Conservation (phyloP, 805 yeast species). For the Zygosaccharomyces gambellarensis region DNA sequence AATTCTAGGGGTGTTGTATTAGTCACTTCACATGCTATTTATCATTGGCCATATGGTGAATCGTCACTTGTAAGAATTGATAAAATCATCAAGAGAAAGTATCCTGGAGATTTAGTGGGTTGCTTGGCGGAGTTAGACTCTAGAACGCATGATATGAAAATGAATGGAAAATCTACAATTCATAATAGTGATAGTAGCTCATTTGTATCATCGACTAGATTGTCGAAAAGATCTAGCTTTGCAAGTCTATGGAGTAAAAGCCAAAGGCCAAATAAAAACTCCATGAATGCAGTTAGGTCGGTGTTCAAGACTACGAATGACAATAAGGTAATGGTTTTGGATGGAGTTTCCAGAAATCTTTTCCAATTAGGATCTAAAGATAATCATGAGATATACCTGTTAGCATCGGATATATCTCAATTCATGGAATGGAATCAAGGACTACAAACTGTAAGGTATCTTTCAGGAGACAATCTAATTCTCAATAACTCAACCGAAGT, state of each 20-base stretch:
- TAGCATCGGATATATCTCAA: slow-evolving; percentile 15
- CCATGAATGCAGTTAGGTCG: slow-evolving; percentile 10
- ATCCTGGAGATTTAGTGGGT: slow-evolving; percentile 20
- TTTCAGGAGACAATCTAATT: slow-evolving; percentile 20
- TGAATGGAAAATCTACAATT: neutral
- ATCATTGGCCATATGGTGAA: slow-evolving; percentile 23
- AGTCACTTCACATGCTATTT: slow-evolving; percentile 22
- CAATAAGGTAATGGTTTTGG: slow-evolving; percentile 15
- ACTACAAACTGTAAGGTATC: slow-evolving; percentile 17
- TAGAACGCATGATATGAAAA: slow-evolving; percentile 1
- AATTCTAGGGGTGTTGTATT: slow-evolving; percentile 18
- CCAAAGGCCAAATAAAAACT: neutral
- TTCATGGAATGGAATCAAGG: slow-evolving; percentile 21
- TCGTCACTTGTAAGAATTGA: slow-evolving; percentile 17
- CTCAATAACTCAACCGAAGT: slow-evolving; percentile 16
- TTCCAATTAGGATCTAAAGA: slow-evolving; percentile 12
- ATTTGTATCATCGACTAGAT: slow-evolving; percentile 8
- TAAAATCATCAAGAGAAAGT: slow-evolving; percentile 18
- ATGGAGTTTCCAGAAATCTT: slow-evolving; percentile 19
- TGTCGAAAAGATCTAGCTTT: slow-evolving; percentile 20
- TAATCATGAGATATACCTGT: slow-evolving; percentile 11
- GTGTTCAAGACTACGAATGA: slow-evolving; percentile 15
- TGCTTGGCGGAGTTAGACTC: slow-evolving; percentile 18
- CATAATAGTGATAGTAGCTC: slow-evolving; percentile 11
- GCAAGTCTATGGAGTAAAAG: slow-evolving; percentile 21